Percentiles rank a stretch among this genome's conserved stretches.
Evolutionary conservation across 352 stramenopile genomes (phyloP).

Genomic region (Pythium sukuiense): DNA sequence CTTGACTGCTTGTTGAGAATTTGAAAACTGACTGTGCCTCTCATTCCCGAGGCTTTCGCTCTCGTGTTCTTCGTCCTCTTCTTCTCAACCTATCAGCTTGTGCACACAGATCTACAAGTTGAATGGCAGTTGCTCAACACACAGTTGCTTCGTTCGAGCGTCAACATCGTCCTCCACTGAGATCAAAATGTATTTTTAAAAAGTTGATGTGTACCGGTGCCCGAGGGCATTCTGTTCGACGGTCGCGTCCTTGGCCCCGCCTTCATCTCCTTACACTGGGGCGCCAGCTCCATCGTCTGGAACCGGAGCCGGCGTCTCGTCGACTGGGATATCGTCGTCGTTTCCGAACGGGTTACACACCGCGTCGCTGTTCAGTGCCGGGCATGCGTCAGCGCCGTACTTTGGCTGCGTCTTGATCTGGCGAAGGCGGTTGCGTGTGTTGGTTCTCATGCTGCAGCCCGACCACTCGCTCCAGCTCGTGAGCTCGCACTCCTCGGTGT

Average conservation of each 20-base stretch:
- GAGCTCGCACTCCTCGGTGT: slow-evolving; percentile 43
- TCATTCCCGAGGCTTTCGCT: neutral
- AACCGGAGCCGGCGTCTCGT: neutral
- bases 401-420: neutral
- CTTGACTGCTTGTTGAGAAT: neutral
- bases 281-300: neutral
- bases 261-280: neutral
- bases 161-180: no score
- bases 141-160: no score
- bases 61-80: neutral
- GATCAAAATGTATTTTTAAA: no score
- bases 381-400: neutral
- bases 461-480: slow-evolving; percentile 51
- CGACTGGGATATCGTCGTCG: neutral
- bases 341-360: neutral
- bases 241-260: neutral
- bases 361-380: neutral
- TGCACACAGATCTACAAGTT: no score
- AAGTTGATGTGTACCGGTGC: no score
- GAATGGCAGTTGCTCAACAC: no score
- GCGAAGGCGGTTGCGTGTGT: neutral
- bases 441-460: slow-evolving; percentile 52
- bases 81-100: neutral
- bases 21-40: neutral
- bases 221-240: no score